These are phyloP conservation scores for Sporisorium scitamineum DNA, from an alignment of 1,284 basidiomycete genomes.

Conservation along the genomic window DNA sequence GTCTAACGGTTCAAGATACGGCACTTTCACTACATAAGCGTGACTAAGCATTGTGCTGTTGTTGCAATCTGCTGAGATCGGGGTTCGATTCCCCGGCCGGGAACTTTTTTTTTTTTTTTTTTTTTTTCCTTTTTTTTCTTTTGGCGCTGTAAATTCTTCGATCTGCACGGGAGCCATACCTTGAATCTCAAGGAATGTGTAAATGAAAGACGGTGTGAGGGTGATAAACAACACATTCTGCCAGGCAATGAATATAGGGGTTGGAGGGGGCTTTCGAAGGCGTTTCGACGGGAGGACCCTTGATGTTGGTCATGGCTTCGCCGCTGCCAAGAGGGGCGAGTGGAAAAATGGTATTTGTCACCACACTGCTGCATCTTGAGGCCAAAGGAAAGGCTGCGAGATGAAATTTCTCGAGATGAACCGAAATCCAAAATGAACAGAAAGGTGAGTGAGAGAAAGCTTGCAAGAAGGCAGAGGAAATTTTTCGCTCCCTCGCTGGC, in stretches of 20 bases:
- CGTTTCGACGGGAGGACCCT: too few relatives aligned
- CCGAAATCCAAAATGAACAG: background rate
- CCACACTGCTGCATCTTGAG: too few relatives aligned
- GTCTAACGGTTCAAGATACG: constrained; percentile 22
- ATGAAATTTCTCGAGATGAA: background rate
- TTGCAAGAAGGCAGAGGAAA: too few relatives aligned
- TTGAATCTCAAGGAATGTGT: too few relatives aligned
- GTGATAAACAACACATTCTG: too few relatives aligned
- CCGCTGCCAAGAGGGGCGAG: too few relatives aligned
- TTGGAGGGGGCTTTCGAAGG: too few relatives aligned
- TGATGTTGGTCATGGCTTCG: too few relatives aligned
- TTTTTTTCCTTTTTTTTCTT: background rate
- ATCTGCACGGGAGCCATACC: background rate
- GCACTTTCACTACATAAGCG: constrained; percentile 13
- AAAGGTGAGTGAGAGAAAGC: too few relatives aligned
- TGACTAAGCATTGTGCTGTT: background rate
- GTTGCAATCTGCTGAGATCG: constrained; percentile 30
- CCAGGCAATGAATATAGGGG: too few relatives aligned
- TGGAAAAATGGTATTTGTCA: too few relatives aligned
- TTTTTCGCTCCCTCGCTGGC: background rate
- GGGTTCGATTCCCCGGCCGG: constrained; percentile 55
- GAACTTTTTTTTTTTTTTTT: constrained; percentile 18
- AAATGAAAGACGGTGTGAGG: too few relatives aligned
- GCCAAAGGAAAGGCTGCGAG: background rate
- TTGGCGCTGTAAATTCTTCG: background rate